Evolutionary conservation across 768 basidiomycete genomes (phyloP).

Genomic region (Hygrocybe coccinea): DNA sequence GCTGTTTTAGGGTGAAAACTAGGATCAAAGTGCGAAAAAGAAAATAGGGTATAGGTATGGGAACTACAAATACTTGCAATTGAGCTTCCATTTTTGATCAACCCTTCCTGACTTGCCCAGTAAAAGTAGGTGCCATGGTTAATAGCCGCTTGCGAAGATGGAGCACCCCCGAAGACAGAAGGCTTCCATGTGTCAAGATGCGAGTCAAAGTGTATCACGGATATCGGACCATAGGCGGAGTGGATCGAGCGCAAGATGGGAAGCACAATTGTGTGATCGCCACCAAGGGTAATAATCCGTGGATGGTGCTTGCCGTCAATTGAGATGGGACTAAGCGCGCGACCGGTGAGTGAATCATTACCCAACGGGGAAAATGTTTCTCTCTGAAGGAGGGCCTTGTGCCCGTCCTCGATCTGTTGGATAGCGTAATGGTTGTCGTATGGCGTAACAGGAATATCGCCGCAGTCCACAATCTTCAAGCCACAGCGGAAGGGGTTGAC

Average conservation of each 20-base stretch:
- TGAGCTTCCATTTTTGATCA: conserved; percentile 71
- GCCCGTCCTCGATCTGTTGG: conserved; percentile 68
- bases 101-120: conserved; percentile 78
- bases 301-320: conserved; percentile 73
- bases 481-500: conserved; percentile 70
- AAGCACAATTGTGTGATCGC: conserved; percentile 81
- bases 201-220: conserved; percentile 84
- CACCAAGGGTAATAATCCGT: conserved; percentile 76
- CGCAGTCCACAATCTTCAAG: conserved; percentile 69
- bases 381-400: conserved; percentile 65
- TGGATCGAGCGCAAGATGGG: conserved; percentile 62
- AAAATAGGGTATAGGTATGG: conserved; percentile 14
- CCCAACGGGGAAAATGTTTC: conserved; percentile 57
- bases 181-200: conserved; percentile 82
- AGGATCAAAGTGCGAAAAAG: conserved; percentile 57
- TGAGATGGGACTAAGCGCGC: conserved; percentile 53
- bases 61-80: conserved; percentile 70
- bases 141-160: conserved; percentile 65
- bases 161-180: conserved; percentile 67
- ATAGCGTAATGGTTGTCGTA: conserved; percentile 74
- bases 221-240: conserved; percentile 72
- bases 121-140: conserved; percentile 92
- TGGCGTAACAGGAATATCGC: conserved; percentile 73
- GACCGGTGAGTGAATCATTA: conserved; percentile 57
- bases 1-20: conserved; percentile 57